These are phyloP conservation scores for Phoma sp. DNA, from an alignment of 2,329 filamentous ascomycete species.

Conservation along the genomic window DNA sequence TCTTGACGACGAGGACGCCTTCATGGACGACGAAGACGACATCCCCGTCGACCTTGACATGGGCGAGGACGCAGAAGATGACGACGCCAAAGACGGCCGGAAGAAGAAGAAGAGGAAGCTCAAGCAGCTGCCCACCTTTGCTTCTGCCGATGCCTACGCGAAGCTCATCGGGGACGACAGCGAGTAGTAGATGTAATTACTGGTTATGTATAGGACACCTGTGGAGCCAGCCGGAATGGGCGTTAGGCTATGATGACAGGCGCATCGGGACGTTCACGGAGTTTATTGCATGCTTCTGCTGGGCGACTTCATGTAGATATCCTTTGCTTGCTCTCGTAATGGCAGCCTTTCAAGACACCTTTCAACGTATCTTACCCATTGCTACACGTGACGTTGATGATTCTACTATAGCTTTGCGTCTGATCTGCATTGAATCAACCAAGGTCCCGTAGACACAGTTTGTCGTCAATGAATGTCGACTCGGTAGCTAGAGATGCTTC, in stretches of 20 bases:
- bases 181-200: conserved; percentile 28
- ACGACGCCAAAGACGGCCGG: conserved; percentile 50
- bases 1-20: conserved; percentile 60
- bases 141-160: conserved; percentile 91
- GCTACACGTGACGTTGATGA: too few relatives aligned
- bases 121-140: conserved; percentile 89
- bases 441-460: too few relatives aligned
- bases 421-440: too few relatives aligned
- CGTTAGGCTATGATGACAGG: conserved; percentile 22
- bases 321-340: conserved; percentile 36
- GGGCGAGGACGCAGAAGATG: conserved; percentile 48
- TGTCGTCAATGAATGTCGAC: too few relatives aligned
- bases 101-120: conserved; percentile 79
- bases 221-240: conserved; percentile 17
- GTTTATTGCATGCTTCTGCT: conserved; percentile 15
- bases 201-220: conserved; percentile 12
- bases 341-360: conserved; percentile 12
- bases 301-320: conserved; percentile 38
- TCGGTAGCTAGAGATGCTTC: background rate
- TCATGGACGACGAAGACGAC: conserved; percentile 62
- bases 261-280: conserved; percentile 16
- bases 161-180: conserved; percentile 70
- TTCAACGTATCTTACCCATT: background rate
- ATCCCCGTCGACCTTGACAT: conserved; percentile 58
- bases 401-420: too few relatives aligned